These are phyloP conservation scores for Castanea mollissima DNA, from an alignment of 306 rosid species.

Conservation along the genomic window DNA sequence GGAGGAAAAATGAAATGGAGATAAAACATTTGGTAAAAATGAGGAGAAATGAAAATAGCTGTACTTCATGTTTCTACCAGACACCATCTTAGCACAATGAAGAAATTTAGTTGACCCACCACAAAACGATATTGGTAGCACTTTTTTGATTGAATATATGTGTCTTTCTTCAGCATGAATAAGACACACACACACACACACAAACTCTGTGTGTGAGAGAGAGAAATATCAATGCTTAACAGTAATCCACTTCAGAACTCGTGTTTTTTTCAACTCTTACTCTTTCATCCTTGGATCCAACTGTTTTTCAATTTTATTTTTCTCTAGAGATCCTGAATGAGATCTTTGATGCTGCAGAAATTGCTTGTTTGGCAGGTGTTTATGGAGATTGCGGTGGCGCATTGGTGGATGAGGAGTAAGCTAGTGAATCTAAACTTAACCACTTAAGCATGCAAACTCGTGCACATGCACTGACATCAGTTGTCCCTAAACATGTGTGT, in stretches of 20 bases:
- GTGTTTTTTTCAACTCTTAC: background rate
- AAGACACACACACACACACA: too few species aligned
- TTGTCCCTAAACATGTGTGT: constrained; percentile 28
- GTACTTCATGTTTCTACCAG: too few species aligned
- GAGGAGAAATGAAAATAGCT: too few species aligned
- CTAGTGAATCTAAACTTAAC: constrained; percentile 33
- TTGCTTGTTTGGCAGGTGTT: constrained; percentile 55
- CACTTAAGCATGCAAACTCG: constrained; percentile 23
- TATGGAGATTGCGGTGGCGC: constrained; percentile 75
- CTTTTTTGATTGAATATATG: too few species aligned
- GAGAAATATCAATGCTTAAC: background rate
- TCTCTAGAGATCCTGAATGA: background rate
- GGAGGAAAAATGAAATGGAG: too few species aligned
- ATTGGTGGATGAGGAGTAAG: constrained; percentile 89
- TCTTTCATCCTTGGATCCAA: background rate
- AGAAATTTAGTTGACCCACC: too few species aligned
- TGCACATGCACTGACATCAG: constrained; percentile 17
- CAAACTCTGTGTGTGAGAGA: too few species aligned
- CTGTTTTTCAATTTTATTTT: background rate
- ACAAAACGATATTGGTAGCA: too few species aligned
- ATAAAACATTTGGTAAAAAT: too few species aligned
- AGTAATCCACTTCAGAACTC: background rate
- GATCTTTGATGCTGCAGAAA: constrained; percentile 5
- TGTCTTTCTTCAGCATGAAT: too few species aligned
- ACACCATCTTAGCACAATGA: too few species aligned